phyloP scores from a whole-genome alignment of 305 asterid species.

The Solanum hybrid region DNA sequence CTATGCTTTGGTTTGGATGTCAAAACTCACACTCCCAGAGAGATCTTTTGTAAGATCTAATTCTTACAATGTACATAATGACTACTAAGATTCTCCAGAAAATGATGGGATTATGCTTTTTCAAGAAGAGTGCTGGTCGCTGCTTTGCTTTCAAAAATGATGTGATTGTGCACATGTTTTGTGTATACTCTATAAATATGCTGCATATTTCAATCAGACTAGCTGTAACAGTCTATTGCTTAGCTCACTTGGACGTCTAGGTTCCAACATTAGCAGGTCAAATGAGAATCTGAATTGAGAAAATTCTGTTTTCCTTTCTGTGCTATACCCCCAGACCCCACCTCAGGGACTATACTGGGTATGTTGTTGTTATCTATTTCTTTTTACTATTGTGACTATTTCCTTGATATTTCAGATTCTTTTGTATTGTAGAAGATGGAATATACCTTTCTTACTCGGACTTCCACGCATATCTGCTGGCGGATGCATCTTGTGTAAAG shows the following conservation, averaged over 20 bases:
- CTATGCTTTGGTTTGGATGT: not conserved
- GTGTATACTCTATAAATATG: not conserved
- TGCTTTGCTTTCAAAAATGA: not conserved
- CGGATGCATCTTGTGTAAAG: constrained; percentile 77
- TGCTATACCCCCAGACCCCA: not conserved
- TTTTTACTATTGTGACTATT: constrained; percentile 2
- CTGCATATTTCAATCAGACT: not conserved
- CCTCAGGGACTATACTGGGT: not conserved
- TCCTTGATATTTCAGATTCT: not conserved
- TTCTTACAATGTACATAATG: not conserved
- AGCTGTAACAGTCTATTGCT: not conserved
- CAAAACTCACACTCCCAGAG: not conserved
- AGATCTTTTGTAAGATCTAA: not conserved
- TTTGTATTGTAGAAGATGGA: constrained; percentile 58
- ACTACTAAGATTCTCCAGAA: not conserved
- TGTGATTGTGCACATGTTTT: not conserved
- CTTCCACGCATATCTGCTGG: constrained; percentile 73
- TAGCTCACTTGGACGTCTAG: not conserved
- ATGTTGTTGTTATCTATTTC: not conserved
- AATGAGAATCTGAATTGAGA: not conserved
- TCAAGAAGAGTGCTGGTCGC: not conserved
- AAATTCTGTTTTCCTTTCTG: not conserved
- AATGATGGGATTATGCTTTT: not conserved
- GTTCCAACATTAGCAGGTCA: not conserved
- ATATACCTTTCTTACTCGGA: constrained; percentile 85